Evolutionary conservation across 2,329 filamentous ascomycete genomes (phyloP), one percentile per base, ranked within the genome.

Genomic region (Arthroderma uncinatum): DNA sequence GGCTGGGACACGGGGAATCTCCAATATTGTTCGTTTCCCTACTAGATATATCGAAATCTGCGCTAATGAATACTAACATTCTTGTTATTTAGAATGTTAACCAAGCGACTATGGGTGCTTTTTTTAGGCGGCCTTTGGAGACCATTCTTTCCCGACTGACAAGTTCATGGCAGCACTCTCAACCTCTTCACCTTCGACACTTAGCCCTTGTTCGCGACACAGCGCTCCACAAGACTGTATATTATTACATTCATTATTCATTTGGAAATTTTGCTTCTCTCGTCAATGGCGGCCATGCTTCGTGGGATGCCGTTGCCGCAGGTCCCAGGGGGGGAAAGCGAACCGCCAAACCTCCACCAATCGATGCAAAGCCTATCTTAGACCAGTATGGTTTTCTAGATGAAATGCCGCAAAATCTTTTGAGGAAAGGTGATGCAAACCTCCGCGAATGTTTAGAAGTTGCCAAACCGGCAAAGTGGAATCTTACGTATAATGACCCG

Each of bases 151-250:
- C 68, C 53, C 76, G 79, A 25, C 62, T 84, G 37, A 78, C 78
- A 1, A 76, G 82, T 57, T 71, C 75, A 56, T 83, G 81, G 77
- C 76, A 81, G 56, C 63, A 77, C 14, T 79, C 78, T n/a, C 82
- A 85, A 62, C 81, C 82, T 23, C 67, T 71, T 2, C 76, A 82
- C 64, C 70, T 84, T 21, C 76, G 78, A 16, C 80, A 83, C 63
- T 67, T 82, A 14, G 74, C 78, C 9, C 70, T 84, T 30, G 73
- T 84, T 34, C 72, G 80, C 59, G 80, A 83, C 56, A 78, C 75
- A 4, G 71, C 73, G 1, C 71, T 79, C 12, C 72, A 71, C 12
- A 69, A 72, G 10, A 78, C 77, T 16, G 67, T 71, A 30, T 70
- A 73, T 10, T 76, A 79, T 59, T 84, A 80, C 65, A 66, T 79